Conservation (phyloP, 2,329 filamentous ascomycete species). For the Monilinia aucupariae region DNA sequence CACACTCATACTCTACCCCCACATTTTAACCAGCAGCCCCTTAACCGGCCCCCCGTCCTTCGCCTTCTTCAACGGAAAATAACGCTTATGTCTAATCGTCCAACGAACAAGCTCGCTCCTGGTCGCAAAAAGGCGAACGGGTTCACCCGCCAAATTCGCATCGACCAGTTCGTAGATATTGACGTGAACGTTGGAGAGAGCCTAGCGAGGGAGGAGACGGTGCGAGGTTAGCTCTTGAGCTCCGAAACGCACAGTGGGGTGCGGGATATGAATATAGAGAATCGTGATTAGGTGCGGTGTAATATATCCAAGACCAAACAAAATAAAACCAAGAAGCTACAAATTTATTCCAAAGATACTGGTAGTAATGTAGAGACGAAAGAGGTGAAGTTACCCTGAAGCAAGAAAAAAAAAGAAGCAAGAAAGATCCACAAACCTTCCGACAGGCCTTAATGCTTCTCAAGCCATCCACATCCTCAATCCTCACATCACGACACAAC, state of each 20-base stretch:
- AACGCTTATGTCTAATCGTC: background rate
- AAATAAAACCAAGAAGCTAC: no score
- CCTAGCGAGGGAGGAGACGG: background rate
- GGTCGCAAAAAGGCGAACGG: background rate
- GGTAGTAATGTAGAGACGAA: no score
- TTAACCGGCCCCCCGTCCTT: background rate
- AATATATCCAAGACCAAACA: no score
- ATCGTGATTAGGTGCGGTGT: no score
- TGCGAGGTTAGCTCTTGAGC: no score
- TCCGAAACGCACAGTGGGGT: no score
- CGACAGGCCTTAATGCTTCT: background rate
- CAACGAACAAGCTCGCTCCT: background rate
- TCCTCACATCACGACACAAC: constrained; percentile 3
- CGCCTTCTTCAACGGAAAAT: background rate
- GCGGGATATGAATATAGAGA: no score
- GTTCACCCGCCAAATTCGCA: no score
- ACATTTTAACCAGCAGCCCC: background rate
- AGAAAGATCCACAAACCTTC: background rate
- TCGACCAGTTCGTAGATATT: background rate
- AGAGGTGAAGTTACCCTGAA: no score
- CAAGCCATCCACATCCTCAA: background rate
- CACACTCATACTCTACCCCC: background rate
- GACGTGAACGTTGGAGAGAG: background rate
- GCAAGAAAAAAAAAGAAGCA: no score
- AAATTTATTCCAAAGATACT: no score